Evolutionary conservation across 2,329 filamentous ascomycete species (phyloP).

Genomic region (Neoscytalidium dimidiatum): DNA sequence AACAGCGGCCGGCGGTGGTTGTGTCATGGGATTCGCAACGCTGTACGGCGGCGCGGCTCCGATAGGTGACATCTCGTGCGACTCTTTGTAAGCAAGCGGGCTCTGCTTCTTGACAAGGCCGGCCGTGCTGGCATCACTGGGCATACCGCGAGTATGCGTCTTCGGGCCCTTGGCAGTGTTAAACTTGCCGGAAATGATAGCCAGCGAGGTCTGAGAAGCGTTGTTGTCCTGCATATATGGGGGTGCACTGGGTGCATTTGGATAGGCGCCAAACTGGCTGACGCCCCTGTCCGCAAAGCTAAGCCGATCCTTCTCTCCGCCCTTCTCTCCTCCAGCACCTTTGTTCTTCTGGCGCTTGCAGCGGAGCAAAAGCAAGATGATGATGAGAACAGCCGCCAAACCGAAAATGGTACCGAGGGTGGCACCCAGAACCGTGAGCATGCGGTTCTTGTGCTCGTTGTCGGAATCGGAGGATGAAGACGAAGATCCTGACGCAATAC

Average conservation of each 20-base stretch:
- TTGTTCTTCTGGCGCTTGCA: constrained; percentile 61
- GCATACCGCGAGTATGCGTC: constrained; percentile 46
- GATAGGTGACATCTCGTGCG: constrained; percentile 49
- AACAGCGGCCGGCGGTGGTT: constrained; percentile 23
- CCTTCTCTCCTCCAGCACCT: constrained; percentile 61
- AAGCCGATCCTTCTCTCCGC: constrained; percentile 46
- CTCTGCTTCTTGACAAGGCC: constrained; percentile 59
- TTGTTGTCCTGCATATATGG: constrained; percentile 32
- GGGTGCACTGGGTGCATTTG: constrained; percentile 24
- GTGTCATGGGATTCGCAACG: constrained; percentile 30
- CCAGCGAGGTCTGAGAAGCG: constrained; percentile 43
- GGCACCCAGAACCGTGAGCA: constrained; percentile 70
- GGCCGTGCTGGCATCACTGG: constrained; percentile 61
- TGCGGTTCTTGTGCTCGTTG: constrained; percentile 48
- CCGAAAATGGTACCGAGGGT: constrained; percentile 81
- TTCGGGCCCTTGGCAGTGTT: constrained; percentile 27
- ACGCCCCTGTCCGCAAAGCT: constrained; percentile 54
- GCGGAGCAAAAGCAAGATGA: constrained; percentile 70
- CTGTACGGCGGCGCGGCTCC: constrained; percentile 30
- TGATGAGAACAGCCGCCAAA: constrained; percentile 67
- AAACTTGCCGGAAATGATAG: constrained; percentile 58
- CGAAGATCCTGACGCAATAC: constrained; percentile 25
- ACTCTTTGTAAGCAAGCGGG: constrained; percentile 41
- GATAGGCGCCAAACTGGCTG: constrained; percentile 21
- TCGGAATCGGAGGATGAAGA: constrained; percentile 24